Evolutionary conservation across 257 asterid species (phyloP).

Genomic region (Schizonepeta tenuifolia): DNA sequence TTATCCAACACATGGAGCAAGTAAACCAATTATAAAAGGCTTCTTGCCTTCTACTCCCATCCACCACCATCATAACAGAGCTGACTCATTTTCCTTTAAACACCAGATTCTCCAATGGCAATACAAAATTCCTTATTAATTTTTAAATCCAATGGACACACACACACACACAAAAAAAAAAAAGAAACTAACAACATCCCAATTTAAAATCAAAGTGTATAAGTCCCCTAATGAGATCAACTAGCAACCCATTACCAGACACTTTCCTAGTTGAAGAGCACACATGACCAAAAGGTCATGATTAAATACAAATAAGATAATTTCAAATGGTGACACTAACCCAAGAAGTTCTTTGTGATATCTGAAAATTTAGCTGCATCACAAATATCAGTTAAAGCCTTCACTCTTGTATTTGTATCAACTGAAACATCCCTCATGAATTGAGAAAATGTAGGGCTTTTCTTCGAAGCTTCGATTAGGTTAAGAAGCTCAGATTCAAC

Average conservation of each 20-base stretch:
- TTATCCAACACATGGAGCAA: background rate
- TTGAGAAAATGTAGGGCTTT: constrained; percentile 73
- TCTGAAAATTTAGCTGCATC: constrained; percentile 67
- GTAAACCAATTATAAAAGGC: background rate
- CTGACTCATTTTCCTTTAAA: background rate
- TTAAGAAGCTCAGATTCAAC: constrained; percentile 80
- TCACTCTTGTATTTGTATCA: constrained; percentile 60
- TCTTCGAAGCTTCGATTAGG: constrained; percentile 76
- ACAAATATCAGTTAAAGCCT: constrained; percentile 66
- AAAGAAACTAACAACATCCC: background rate
- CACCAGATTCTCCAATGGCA: background rate
- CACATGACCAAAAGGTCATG: background rate
- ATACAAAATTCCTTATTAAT: background rate
- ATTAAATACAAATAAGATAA: background rate
- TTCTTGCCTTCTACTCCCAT: background rate
- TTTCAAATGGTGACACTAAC: constrained; percentile 43
- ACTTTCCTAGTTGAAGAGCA: constrained; percentile 24
- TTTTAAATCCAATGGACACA: background rate
- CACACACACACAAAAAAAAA: too few species aligned
- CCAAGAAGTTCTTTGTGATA: constrained; percentile 68
- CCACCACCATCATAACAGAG: background rate
- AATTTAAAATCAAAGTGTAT: constrained; percentile 6
- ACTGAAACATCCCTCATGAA: constrained; percentile 85
- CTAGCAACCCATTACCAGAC: constrained; percentile 7
- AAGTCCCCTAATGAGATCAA: constrained; percentile 12